phyloP scores from a whole-genome alignment of 495 filamentous ascomycete genomes.

The Xylaria acuta region DNA sequence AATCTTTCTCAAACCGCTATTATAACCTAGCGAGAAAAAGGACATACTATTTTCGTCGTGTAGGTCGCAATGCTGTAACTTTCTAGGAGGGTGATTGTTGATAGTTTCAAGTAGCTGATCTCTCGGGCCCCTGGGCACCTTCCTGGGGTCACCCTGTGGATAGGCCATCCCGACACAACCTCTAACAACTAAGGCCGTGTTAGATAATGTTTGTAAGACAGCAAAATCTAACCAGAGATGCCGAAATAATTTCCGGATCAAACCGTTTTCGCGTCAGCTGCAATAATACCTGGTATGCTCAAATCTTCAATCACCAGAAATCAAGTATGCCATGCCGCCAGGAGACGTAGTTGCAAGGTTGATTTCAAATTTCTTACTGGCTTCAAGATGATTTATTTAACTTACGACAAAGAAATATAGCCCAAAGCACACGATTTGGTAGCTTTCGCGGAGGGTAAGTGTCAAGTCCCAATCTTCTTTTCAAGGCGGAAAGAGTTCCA shows the following conservation, averaged over 20 bases:
- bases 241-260: neutral
- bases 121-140: neutral
- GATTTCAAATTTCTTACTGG: no score
- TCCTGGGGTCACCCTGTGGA: neutral
- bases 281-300: neutral
- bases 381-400: neutral
- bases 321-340: neutral
- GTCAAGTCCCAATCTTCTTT: neutral
- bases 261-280: neutral
- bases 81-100: neutral
- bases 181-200: neutral
- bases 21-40: neutral
- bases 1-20: neutral
- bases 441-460: neutral
- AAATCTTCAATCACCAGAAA: neutral
- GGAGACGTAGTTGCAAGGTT: no score
- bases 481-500: neutral
- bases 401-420: conserved; percentile 8
- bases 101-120: neutral
- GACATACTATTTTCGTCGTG: neutral
- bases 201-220: neutral
- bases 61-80: neutral
- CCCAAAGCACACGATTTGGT: neutral
- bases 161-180: conserved; percentile 3
- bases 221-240: neutral